phyloP scores from a whole-genome alignment of 768 basidiomycete genomes.

The Daedalea quercina region DNA sequence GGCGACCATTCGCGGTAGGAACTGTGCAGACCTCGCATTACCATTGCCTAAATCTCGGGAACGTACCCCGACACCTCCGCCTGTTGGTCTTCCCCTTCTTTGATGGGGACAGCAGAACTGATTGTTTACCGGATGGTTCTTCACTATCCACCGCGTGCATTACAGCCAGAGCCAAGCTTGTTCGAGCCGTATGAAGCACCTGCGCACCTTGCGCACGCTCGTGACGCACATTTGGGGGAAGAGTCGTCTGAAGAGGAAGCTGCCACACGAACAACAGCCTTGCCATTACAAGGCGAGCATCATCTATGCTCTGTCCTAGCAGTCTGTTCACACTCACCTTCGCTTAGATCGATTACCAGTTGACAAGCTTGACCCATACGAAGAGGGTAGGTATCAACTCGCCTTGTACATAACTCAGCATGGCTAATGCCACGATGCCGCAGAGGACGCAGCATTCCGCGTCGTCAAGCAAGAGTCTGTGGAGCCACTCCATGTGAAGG shows the following conservation, averaged over 20 bases:
- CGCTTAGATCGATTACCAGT: background rate
- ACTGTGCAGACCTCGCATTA: constrained; percentile 12
- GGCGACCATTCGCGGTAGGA: constrained; percentile 9
- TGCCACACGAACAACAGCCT: background rate
- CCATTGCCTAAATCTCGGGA: constrained; percentile 12
- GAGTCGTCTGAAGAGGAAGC: constrained; percentile 2
- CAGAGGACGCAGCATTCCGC: constrained; percentile 12
- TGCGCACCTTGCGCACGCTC: constrained; percentile 2
- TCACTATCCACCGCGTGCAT: no score
- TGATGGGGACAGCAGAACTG: no score
- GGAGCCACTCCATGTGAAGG: constrained; percentile 6
- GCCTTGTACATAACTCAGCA: background rate
- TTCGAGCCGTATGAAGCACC: constrained; percentile 13
- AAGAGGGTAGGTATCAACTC: constrained; percentile 11
- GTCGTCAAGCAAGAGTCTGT: constrained; percentile 8
- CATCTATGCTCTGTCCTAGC: no score
- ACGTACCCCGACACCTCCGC: constrained; percentile 10
- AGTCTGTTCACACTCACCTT: background rate
- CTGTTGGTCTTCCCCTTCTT: constrained; percentile 1
- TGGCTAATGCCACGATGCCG: background rate
- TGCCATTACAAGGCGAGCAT: no score
- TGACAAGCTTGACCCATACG: constrained; percentile 18
- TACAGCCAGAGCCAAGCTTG: constrained; percentile 1
- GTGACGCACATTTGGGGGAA: background rate
- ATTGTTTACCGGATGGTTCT: background rate